Conservation (phyloP, 2,329 filamentous ascomycete genomes). For the Xylaria sp. region DNA sequence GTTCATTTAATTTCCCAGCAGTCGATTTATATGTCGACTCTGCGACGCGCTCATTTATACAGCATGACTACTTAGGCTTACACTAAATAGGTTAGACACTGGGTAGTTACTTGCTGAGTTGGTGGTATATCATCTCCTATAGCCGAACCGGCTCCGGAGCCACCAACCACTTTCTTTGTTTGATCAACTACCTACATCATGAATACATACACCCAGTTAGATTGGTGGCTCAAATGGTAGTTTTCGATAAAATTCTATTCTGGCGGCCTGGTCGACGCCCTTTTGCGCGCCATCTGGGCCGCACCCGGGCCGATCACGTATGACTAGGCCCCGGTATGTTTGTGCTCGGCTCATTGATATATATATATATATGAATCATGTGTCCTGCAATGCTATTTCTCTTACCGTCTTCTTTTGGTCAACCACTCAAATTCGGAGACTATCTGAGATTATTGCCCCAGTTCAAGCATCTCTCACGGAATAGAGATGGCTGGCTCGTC, state of each 20-base stretch:
- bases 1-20: no score
- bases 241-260: neutral
- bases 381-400: neutral
- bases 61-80: neutral
- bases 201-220: neutral
- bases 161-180: neutral
- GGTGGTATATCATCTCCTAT: neutral
- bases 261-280: neutral
- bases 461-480: neutral
- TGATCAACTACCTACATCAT: neutral
- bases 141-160: conserved; percentile 38
- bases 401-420: neutral
- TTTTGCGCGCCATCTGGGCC: neutral
- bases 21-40: neutral
- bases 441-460: neutral
- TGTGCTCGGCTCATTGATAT: neutral
- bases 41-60: neutral
- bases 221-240: neutral
- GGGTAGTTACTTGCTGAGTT: neutral
- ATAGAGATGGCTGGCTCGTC: conserved; percentile 21
- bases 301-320: conserved; percentile 14
- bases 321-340: neutral
- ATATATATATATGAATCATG: conserved; percentile 27
- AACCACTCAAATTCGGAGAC: neutral
- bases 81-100: neutral